Base-by-base conservation (phyloP, 495 filamentous ascomycete genomes). In the Aspergillus diversus region DNA sequence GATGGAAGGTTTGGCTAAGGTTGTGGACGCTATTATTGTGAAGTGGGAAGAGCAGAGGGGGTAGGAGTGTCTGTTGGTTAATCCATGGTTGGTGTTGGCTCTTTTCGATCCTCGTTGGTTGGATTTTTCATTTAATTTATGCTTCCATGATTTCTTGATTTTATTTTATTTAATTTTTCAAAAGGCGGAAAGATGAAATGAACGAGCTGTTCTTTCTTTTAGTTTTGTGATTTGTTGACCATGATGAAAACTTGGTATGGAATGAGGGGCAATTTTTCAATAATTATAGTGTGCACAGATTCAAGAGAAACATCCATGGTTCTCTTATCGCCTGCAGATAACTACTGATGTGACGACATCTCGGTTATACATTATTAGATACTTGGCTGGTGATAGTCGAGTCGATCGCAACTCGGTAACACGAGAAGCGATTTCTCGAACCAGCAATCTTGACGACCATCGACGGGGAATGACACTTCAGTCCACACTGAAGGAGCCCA, bases 1-100 rank as follows among this genome's bases (percentile, higher is more conserved):
- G 76, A 91, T 97, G 90, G 92, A 95, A 68, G 93, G 89, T 3
- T 84, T 97, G 57, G 84, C 80, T 61, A 82, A 82, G 66, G 85
- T 92, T 57, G 87, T 92, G 55, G 84, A 90, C 54, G 80, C 89
- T 51, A 80, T 94, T 12, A 77, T 90, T 68, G 72, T 77, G 82
- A 84, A 63, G 73, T 92, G 64, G 80, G 70, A 68, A 60, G 58
- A 61, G 56, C 46, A 16, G 42, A 49, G 58, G 39, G 42, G 46
- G 52, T 63, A 48, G 52, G 58, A n/a, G 60, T 43, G 2, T 50
- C 21, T 50, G 16, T 31, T 50, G 12, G 39, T 50, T 27, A 9
- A 7, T 27, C 27, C 21, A 21, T 27, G 5, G 27, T 50, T 27
- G 47, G 47, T 9, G 8, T 50, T 31, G 7, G 39, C 12, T 43